Base-by-base conservation (phyloP, 2,329 filamentous ascomycete genomes). In the Sphaerostilbella broomeana region DNA sequence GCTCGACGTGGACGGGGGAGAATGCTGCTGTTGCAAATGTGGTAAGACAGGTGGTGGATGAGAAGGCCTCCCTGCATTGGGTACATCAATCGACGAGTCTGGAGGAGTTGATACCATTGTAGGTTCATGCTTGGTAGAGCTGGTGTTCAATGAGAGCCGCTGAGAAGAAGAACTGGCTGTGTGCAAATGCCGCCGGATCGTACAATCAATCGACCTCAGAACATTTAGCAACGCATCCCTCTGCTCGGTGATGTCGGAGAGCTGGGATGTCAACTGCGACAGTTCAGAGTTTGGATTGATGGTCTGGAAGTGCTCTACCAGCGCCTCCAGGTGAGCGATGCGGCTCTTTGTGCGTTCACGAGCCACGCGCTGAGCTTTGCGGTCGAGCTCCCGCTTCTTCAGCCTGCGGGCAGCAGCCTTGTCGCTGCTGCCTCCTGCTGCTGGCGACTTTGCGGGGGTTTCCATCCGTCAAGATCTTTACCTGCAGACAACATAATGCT, bases 381-480 rank as follows among this genome's bases (percentile, higher is more conserved):
- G 55, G 34, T 59, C 57, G 10, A 58, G 51, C 32, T 59, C 56
- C 10, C 56, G 44, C 45, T 59, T 59, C 46, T 56, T 54, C 21
- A 56, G 47, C 16, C 15, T 19, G 10, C 30, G 11, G 17, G 15
- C 30, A 11, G 17, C 30, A 11, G 19, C 11, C 17, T 33, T 33
- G 21, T 33, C 30, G n/a, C n/a, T n/a, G n/a, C n/a, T n/a, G n/a
- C n/a, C n/a, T n/a, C n/a, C n/a, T n/a, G n/a, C n/a, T n/a, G n/a
- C n/a, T n/a, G n/a, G n/a, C n/a, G n/a, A n/a, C n/a, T n/a, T n/a
- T n/a, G n/a, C n/a, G n/a, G n/a, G n/a, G n/a, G n/a, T n/a, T n/a
- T n/a, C n/a, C n/a, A n/a, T n/a, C n/a, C n/a, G n/a, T n/a, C n/a
- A n/a, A n/a, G n/a, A n/a, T n/a, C n/a, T n/a, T n/a, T n/a, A n/a